Evolutionary conservation across 179 eudicot species (phyloP).

Genomic region (Silene coronaria): DNA sequence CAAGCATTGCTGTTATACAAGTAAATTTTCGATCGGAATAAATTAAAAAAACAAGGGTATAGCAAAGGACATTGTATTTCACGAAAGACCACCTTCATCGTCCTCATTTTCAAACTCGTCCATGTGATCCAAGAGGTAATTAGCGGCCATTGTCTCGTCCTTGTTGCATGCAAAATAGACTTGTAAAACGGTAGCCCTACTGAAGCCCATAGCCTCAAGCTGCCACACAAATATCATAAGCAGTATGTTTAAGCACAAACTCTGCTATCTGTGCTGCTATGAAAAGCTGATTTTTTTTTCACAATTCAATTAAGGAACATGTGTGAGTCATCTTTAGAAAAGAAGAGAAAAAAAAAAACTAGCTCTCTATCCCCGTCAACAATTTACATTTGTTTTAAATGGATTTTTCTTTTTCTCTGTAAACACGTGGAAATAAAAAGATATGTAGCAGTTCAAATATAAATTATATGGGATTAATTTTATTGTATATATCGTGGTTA

Average conservation of each 20-base stretch:
- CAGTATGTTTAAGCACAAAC: not conserved
- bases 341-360: no score
- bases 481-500: no score
- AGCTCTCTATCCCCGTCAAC: no score
- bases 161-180: constrained; percentile 94
- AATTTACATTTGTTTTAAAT: no score
- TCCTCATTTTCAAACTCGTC: constrained; percentile 73
- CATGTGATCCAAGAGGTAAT: constrained; percentile 88
- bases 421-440: no score
- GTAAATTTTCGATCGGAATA: constrained; percentile 23
- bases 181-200: constrained; percentile 71
- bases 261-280: not conserved
- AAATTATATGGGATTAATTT: no score
- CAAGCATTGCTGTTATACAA: not conserved
- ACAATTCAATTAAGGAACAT: not conserved
- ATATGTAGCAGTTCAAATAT: no score
- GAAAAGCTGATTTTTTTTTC: not conserved
- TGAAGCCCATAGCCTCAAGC: constrained; percentile 98
- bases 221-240: constrained; percentile 30
- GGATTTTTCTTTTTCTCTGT: no score
- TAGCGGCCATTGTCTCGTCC: constrained; percentile 92
- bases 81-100: constrained; percentile 32
- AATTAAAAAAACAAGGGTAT: constrained; percentile 11
- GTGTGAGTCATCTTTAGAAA: not conserved
- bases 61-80: constrained; percentile 12